Conservation (phyloP, 78 protist species). For the Creolimax fragrantissima region DNA sequence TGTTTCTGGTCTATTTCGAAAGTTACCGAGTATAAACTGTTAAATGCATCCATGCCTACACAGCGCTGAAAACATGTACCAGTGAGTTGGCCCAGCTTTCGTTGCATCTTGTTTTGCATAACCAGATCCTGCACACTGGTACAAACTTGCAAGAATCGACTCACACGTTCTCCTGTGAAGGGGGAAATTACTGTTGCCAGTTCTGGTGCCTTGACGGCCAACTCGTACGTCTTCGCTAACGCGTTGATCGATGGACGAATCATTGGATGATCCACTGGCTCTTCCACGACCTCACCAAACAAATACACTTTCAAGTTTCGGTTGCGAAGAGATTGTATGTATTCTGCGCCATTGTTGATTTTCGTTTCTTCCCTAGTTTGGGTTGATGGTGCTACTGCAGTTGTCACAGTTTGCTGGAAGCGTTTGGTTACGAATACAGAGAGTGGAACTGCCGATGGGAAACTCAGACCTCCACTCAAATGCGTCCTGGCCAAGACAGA, state of each 20-base stretch:
- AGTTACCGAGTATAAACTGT: neutral
- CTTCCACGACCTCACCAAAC: neutral
- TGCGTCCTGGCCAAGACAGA: no score
- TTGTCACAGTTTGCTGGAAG: no score
- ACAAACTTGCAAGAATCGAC: neutral
- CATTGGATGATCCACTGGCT: neutral
- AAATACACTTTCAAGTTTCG: neutral
- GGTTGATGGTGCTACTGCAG: no score
- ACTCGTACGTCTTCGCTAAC: neutral
- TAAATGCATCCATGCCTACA: neutral
- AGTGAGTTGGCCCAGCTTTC: neutral
- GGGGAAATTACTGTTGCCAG: neutral
- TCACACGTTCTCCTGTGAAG: neutral
- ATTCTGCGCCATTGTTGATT: neutral
- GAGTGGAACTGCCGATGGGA: no score
- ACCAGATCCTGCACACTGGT: neutral
- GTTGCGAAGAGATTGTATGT: neutral
- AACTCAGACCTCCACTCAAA: no score
- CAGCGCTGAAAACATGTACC: neutral
- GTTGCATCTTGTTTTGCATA: neutral
- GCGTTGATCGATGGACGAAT: neutral
- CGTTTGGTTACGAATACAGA: no score
- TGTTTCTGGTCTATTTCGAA: neutral
- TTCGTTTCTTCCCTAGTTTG: neutral
- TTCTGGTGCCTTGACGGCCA: neutral